phyloP scores from a whole-genome alignment of 139 green algal species.

The Zygnema circumcarinatum region DNA sequence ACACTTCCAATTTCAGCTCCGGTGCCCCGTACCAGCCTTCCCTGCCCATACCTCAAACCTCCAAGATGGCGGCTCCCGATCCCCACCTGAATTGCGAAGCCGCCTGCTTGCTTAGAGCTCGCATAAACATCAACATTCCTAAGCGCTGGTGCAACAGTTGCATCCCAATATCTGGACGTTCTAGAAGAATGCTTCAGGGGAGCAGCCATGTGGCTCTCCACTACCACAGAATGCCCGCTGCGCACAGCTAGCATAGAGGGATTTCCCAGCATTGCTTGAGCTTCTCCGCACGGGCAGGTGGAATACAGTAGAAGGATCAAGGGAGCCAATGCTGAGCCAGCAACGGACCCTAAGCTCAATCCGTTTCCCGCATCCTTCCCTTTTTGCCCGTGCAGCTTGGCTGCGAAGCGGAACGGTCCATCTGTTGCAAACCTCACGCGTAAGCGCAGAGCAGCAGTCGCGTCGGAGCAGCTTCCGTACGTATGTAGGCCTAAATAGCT shows the following conservation, averaged over 20 bases:
- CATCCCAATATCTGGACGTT: not conserved
- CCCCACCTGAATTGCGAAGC: not conserved
- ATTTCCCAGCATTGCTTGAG: not conserved
- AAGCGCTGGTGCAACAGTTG: not conserved
- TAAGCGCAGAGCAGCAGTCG: not conserved
- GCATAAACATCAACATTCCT: not conserved
- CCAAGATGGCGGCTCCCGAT: not conserved
- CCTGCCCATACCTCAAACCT: not conserved
- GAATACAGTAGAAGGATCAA: not conserved
- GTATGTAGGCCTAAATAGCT: not conserved
- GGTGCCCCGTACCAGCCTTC: not conserved
- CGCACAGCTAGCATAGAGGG: not conserved
- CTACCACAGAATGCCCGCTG: not conserved
- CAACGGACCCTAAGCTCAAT: not conserved
- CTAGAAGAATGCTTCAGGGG: not conserved
- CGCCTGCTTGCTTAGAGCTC: not conserved
- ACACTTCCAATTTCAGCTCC: not conserved
- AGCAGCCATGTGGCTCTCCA: not conserved
- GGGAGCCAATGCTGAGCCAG: not conserved
- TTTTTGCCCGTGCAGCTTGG: not conserved
- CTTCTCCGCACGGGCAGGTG: not conserved
- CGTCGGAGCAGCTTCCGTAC: not conserved
- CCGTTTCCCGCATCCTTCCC: not conserved
- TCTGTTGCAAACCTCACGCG: not conserved
- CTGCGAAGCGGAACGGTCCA: not conserved